Evolutionary conservation across 2,329 filamentous ascomycete genomes (phyloP), one percentile per base, ranked within the genome.

Genomic region (Dothideomycetidae sp.): DNA sequence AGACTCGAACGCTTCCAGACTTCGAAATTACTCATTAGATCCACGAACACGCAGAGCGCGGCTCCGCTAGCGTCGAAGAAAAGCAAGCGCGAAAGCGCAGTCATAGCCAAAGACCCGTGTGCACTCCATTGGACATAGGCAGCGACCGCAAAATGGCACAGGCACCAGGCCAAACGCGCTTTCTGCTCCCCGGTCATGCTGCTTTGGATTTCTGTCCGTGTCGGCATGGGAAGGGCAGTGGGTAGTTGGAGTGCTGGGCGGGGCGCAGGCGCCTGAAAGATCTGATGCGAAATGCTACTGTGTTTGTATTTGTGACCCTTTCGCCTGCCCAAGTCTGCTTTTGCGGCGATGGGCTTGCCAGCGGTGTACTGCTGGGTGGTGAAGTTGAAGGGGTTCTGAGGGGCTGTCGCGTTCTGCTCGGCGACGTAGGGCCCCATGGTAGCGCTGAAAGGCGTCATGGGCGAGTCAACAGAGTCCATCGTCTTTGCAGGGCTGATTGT

Each of bases 291-390:
- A 40, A 98, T 80, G 55, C 83, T 93, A 56, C 82, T 92, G 63
- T 96, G 88, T 56, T 94, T 93, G 69, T 98, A 98, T 57, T 90
- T 85, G 64, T 98, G 90, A 44, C 90, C 90, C 43, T 88, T 79
- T 47, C 90, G 76, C 59, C 93, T 83, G 45, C 86, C 86, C 45
- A 94, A 75, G 49, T 84, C 88, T 78, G 82, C 80, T 64, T 85
- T 88, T 14, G 40, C 38, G 4, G 37, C 40, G 44, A 42, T 21
- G 12, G 36, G 31, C 21, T 36, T 43, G 11, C 46, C 56, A 5
- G 58, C 59, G 37, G 55, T 55, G 47, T 68, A 68, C 44, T 60
- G 53, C 34, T 61, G 54, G 1, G 88, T 81, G 61, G 92, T 75
- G 60, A 96, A 96, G 61, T 96, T 96, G 73, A 98, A 96, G 1